A percentile compares a stretch with the other conserved stretches of the same genome.
Evolutionary conservation across 2,329 filamentous ascomycete genomes (phyloP).

Genomic region (Elsinoe fawcettii): DNA sequence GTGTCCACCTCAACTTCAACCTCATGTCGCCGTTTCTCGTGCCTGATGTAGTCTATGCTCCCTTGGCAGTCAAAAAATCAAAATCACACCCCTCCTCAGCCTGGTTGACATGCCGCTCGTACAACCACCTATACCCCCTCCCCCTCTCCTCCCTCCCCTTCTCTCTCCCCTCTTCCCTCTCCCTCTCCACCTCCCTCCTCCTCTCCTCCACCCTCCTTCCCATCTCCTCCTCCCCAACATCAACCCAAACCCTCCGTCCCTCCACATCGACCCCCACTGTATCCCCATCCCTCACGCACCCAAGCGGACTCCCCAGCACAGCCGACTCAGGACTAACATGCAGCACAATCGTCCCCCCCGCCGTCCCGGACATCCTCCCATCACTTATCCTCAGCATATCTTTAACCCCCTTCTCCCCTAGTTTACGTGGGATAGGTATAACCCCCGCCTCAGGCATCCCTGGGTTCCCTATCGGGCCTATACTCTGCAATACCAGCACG

Average conservation of each 20-base stretch:
- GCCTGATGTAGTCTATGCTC: neutral
- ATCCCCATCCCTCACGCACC: slow-evolving; percentile 43
- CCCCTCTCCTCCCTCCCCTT: slow-evolving; percentile 26
- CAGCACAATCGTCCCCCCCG: slow-evolving; percentile 47
- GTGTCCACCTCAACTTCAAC: no score
- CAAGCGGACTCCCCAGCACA: slow-evolving; percentile 41
- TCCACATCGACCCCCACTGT: slow-evolving; percentile 41
- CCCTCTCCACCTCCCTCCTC: slow-evolving; percentile 22
- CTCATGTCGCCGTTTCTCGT: no score
- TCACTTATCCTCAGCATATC: slow-evolving; percentile 50
- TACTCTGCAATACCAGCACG: slow-evolving; percentile 42
- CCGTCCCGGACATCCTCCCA: slow-evolving; percentile 49
- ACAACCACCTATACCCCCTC: slow-evolving; percentile 53
- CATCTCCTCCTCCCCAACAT: slow-evolving; percentile 38
- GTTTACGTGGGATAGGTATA: slow-evolving; percentile 45
- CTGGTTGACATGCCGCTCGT: slow-evolving; percentile 53
- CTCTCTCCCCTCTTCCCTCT: slow-evolving; percentile 24
- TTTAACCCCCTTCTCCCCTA: slow-evolving; percentile 39
- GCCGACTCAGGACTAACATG: slow-evolving; percentile 48
- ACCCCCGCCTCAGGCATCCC: slow-evolving; percentile 48
- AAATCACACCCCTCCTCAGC: slow-evolving; percentile 54
- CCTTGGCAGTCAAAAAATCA: slow-evolving; percentile 46
- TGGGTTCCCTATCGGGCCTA: slow-evolving; percentile 45
- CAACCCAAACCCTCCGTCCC: slow-evolving; percentile 34
- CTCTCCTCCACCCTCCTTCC: slow-evolving; percentile 31